A percentile compares a stretch with the other conserved stretches of the same genome.
These are phyloP conservation scores for Pseudonitzschia multiseries DNA, from an alignment of 108 stramenopile species.

Conservation along the genomic window DNA sequence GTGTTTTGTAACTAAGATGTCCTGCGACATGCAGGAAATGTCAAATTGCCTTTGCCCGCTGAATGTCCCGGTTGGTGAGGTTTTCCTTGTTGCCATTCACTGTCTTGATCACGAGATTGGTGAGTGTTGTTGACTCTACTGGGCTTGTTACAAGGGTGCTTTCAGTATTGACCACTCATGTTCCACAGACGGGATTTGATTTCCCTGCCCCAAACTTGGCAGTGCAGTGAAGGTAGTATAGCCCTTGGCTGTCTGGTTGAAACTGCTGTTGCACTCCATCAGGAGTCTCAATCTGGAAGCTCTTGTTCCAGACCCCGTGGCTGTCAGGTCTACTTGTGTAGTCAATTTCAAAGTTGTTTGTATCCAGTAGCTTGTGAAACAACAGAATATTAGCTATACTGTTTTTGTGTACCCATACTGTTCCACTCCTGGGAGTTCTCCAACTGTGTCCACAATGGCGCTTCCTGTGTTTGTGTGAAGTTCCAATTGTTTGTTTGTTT, in stretches of 20 bases:
- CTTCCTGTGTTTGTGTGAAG: constrained; percentile 36
- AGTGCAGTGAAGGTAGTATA: not conserved
- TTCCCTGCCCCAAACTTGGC: constrained; percentile 13
- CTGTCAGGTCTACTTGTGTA: not conserved
- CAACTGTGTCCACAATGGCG: constrained; percentile 1
- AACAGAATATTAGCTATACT: constrained; percentile 40
- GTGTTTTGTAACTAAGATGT: constrained; percentile 24
- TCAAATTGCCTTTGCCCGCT: constrained; percentile 16
- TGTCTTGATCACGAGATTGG: too few relatives aligned
- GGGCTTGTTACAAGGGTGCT: not conserved
- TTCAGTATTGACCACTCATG: not conserved
- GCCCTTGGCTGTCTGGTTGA: not conserved
- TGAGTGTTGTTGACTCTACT: too few relatives aligned
- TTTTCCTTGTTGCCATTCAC: not conserved
- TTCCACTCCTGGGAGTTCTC: constrained; percentile 28
- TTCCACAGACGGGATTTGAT: not conserved
- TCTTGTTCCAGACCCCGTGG: not conserved
- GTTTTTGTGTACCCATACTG: constrained; percentile 24
- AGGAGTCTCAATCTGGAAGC: constrained; percentile 22
- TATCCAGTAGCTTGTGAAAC: not conserved
- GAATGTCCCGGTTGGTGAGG: constrained; percentile 21
- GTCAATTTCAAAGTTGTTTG: not conserved
- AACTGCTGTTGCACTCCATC: constrained; percentile 11
- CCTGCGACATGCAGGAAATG: constrained; percentile 29
- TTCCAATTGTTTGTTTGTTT: not conserved